A percentile compares a stretch with the other conserved stretches of the same genome.
phyloP scores from a whole-genome alignment of 768 basidiomycete genomes.

The Boletus sp. region DNA sequence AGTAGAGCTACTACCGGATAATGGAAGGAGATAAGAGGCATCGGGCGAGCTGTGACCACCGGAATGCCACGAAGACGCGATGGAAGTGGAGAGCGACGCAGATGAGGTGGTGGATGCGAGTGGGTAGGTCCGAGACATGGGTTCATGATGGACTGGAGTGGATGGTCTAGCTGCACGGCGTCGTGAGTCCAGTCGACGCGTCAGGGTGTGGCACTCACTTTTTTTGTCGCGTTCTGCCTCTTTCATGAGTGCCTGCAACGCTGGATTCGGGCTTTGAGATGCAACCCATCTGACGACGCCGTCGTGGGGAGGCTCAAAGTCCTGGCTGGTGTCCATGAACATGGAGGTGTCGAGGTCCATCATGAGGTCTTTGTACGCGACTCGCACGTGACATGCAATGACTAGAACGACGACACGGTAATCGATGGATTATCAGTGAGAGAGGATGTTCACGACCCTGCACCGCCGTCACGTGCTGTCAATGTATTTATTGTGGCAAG shows the following conservation, averaged over 20 bases:
- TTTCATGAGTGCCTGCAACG: constrained; percentile 22
- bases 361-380: too few relatives aligned
- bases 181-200: not conserved
- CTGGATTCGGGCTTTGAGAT: constrained; percentile 25
- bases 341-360: constrained; percentile 1
- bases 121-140: constrained; percentile 17
- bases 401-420: too few relatives aligned
- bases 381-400: too few relatives aligned
- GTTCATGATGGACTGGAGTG: constrained; percentile 5
- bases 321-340: constrained; percentile 15
- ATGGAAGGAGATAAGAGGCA: not conserved
- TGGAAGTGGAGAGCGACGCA: not conserved
- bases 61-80: constrained; percentile 11
- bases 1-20: not conserved
- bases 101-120: constrained; percentile 9
- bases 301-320: constrained; percentile 5
- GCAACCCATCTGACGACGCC: constrained; percentile 27
- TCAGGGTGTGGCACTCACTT: constrained; percentile 11
- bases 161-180: constrained; percentile 16
- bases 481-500: too few relatives aligned
- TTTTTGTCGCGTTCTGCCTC: constrained; percentile 28
- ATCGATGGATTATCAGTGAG: too few relatives aligned
- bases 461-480: constrained; percentile 17
- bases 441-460: constrained; percentile 5
- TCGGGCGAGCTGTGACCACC: constrained; percentile 1